phyloP scores from a whole-genome alignment of 768 basidiomycete genomes.

The Termitomyces titanicus region DNA sequence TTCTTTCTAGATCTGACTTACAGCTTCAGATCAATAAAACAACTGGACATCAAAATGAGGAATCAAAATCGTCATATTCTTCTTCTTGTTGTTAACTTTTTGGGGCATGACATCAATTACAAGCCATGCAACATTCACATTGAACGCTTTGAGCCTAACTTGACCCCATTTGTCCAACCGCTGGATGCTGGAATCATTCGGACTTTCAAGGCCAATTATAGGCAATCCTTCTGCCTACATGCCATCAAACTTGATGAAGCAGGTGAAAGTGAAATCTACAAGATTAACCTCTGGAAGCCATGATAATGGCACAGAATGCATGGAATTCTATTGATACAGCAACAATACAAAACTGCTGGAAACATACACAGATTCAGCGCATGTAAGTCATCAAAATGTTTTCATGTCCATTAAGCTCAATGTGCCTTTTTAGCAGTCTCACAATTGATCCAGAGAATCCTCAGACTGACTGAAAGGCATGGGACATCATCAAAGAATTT shows the following conservation, averaged over 20 bases:
- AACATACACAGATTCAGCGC: no score
- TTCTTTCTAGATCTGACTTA: no score
- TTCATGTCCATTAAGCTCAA: no score
- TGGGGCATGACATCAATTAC: conserved; percentile 22
- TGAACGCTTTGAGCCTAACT: conserved; percentile 28
- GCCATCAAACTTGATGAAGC: conserved; percentile 28
- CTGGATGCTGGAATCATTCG: conserved; percentile 18
- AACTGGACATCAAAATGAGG: no score
- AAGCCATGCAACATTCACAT: conserved; percentile 25
- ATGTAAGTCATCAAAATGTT: background rate
- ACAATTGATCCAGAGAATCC: background rate
- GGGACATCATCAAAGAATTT: conserved; percentile 13
- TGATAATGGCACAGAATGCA: conserved; percentile 27
- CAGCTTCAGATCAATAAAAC: no score
- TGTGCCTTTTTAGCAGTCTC: no score
- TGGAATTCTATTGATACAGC: conserved; percentile 24
- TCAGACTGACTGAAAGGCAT: conserved; percentile 10
- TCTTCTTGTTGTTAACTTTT: conserved; percentile 32
- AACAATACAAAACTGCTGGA: conserved; percentile 35
- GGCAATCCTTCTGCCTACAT: conserved; percentile 18
- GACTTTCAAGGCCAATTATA: conserved; percentile 33
- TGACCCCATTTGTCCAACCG: conserved; percentile 35
- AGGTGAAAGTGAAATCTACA: no score
- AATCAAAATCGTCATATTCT: no score
- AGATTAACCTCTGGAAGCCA: conserved; percentile 32